phyloP scores from a whole-genome alignment of 2,329 filamentous ascomycete species.

The Colletotrichum gloeosporioides region DNA sequence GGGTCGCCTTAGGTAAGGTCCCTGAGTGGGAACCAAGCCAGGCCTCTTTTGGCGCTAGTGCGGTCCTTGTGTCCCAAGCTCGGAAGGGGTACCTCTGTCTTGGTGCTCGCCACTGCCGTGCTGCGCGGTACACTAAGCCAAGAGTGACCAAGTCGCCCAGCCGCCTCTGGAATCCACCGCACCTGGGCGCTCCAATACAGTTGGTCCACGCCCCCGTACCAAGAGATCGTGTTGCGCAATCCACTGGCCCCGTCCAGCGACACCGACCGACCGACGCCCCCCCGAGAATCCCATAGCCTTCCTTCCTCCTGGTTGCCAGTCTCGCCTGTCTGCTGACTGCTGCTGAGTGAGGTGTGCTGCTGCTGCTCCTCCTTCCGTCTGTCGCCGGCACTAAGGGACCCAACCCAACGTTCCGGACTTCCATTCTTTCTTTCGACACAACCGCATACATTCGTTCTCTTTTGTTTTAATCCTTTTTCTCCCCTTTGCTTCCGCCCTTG shows the following conservation, averaged over 20 bases:
- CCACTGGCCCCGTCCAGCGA: background rate
- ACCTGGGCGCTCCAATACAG: conserved; percentile 17
- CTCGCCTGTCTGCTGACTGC: background rate
- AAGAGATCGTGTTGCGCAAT: conserved; percentile 22
- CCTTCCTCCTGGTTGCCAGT: background rate
- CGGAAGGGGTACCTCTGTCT: conserved; percentile 1
- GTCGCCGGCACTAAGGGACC: background rate
- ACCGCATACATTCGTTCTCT: background rate
- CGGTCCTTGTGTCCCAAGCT: background rate
- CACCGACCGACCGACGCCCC: background rate
- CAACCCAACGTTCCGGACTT: conserved; percentile 6
- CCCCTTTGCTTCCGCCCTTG: background rate
- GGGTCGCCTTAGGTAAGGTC: background rate
- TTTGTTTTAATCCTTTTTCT: conserved; percentile 10
- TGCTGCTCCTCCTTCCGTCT: background rate
- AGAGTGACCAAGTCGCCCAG: conserved; percentile 17
- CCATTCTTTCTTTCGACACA: conserved; percentile 6
- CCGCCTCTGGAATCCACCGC: conserved; percentile 19
- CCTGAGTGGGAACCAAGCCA: background rate
- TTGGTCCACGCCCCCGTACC: conserved; percentile 21
- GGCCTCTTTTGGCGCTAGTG: background rate
- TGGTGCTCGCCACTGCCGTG: background rate
- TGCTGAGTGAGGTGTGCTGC: background rate
- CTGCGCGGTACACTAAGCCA: conserved; percentile 5
- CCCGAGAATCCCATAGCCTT: conserved; percentile 7